Evolutionary conservation across 192 early-diverging fungal genomes (phyloP).

Genomic region (Coemansia sp.): DNA sequence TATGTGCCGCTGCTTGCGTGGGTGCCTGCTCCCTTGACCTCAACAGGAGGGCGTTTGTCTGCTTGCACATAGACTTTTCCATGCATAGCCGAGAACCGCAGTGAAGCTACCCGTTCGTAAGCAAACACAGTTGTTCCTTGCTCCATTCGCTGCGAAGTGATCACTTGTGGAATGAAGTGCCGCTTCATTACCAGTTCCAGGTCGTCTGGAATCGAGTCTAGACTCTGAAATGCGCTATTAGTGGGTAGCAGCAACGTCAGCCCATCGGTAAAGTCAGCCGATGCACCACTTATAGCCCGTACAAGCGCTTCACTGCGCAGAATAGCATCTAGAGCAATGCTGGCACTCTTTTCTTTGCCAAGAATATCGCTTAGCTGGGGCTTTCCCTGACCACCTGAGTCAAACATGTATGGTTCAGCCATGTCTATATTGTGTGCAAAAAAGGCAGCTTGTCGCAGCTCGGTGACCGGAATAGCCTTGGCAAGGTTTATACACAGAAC

Average conservation of each 20-base stretch:
- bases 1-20: constrained; percentile 34
- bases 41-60: constrained; percentile 20
- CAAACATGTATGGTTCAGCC: constrained; percentile 32
- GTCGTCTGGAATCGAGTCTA: constrained; percentile 29
- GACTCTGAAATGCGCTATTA: constrained; percentile 39
- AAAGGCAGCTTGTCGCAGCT: constrained; percentile 24
- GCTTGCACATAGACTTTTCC: constrained; percentile 37
- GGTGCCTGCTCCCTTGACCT: constrained; percentile 29
- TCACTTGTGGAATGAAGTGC: constrained; percentile 39
- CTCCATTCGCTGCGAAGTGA: constrained; percentile 30
- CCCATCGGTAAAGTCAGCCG: constrained; percentile 33
- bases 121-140: constrained; percentile 23
- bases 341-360: constrained; percentile 40
- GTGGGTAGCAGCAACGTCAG: constrained; percentile 49
- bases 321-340: constrained; percentile 44
- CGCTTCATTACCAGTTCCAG: constrained; percentile 39
- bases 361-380: constrained; percentile 45
- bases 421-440: constrained; percentile 17
- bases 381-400: constrained; percentile 19
- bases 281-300: constrained; percentile 49
- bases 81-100: constrained; percentile 26
- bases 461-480: constrained; percentile 15
- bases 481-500: constrained; percentile 12
- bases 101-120: constrained; percentile 18
- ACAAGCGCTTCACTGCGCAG: constrained; percentile 39